Conservation (phyloP, 2,329 filamentous ascomycete species). For the Monosporascus sp. region DNA sequence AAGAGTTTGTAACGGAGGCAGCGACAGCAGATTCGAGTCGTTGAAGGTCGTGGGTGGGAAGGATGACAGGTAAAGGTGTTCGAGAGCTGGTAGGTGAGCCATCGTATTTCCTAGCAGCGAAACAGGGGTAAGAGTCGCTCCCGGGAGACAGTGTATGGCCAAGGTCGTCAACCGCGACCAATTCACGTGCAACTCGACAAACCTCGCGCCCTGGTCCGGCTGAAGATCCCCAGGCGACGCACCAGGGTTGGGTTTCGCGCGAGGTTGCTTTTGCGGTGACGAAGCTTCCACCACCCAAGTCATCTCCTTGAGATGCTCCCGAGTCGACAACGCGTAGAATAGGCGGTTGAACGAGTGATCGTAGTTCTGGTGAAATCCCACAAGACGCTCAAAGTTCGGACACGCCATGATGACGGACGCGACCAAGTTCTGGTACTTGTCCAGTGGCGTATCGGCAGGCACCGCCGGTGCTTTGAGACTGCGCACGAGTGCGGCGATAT, state of each 20-base stretch:
- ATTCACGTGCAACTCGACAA: conserved; percentile 45
- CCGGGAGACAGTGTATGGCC: conserved; percentile 53
- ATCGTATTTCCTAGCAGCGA: conserved; percentile 47
- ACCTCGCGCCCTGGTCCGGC: conserved; percentile 36
- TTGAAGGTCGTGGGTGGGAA: conserved; percentile 52
- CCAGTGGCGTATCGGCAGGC: conserved; percentile 32
- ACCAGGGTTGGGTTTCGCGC: conserved; percentile 18
- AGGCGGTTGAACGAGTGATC: conserved; percentile 51
- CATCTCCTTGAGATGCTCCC: conserved; percentile 50
- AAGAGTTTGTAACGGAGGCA: conserved; percentile 51
- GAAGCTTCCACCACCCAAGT: conserved; percentile 50
- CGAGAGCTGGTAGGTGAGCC: conserved; percentile 45
- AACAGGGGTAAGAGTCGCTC: conserved; percentile 48
- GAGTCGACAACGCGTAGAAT: conserved; percentile 54
- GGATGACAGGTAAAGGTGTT: conserved; percentile 54
- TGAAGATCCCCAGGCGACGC: conserved; percentile 33
- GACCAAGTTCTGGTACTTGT: conserved; percentile 52
- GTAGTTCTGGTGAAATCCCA: conserved; percentile 49
- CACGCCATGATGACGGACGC: conserved; percentile 60
- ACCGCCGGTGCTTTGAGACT: conserved; percentile 50
- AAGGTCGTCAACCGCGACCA: conserved; percentile 53
- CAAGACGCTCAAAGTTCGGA: conserved; percentile 56
- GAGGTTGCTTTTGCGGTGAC: conserved; percentile 29
- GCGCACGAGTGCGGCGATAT: conserved; percentile 50
- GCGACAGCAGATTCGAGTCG: conserved; percentile 47